phyloP scores from a whole-genome alignment of 208 protist species.

The Vickermania ingenoplastis region DNA sequence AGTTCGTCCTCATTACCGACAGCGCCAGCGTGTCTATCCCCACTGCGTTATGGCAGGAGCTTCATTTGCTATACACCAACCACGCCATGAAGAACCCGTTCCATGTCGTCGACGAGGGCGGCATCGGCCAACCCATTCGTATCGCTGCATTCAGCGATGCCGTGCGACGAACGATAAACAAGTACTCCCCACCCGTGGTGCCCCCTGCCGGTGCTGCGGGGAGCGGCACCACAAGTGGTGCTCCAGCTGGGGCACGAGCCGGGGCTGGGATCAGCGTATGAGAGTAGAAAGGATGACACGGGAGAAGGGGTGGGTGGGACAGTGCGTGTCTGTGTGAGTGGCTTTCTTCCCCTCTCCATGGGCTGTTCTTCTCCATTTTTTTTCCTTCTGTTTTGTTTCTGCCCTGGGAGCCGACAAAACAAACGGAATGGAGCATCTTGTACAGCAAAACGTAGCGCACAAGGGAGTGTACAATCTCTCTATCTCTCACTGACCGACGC shows the following conservation, averaged over 20 bases:
- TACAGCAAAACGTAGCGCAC: too few relatives aligned
- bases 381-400: too few relatives aligned
- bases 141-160: constrained; percentile 71
- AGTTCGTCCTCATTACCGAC: constrained; percentile 74
- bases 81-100: constrained; percentile 80
- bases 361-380: too few relatives aligned
- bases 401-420: too few relatives aligned
- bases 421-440: too few relatives aligned
- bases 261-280: too few relatives aligned
- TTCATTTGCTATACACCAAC: constrained; percentile 63
- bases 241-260: neutral
- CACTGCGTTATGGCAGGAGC: constrained; percentile 54
- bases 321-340: too few relatives aligned
- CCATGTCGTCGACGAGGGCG: constrained; percentile 73
- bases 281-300: too few relatives aligned
- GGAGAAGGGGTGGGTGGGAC: too few relatives aligned
- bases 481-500: too few relatives aligned
- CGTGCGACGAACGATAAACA: constrained; percentile 26
- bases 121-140: constrained; percentile 79
- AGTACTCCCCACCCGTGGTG: constrained; percentile 18
- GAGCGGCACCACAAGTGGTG: neutral
- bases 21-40: constrained; percentile 6
- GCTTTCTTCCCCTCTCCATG: too few relatives aligned
- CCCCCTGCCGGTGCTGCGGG: neutral
- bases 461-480: too few relatives aligned